Evolutionary conservation across 1,139 yeast species (phyloP).

Genomic region (Zygosaccharomyces pseudobailii): DNA sequence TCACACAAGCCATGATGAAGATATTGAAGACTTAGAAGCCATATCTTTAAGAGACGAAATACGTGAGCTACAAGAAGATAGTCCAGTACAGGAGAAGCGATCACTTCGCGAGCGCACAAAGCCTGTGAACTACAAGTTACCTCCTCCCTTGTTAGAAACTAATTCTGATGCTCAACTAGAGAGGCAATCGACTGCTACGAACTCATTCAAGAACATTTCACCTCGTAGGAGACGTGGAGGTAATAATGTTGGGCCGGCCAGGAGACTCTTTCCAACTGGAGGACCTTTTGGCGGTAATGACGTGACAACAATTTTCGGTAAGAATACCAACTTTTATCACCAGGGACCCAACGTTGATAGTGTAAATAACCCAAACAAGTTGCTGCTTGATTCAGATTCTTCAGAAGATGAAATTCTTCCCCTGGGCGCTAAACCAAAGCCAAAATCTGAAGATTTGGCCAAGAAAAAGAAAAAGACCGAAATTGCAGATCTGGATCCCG

Average conservation of each 20-base stretch:
- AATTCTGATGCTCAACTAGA: conserved; percentile 17
- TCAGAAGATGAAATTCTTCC: conserved; percentile 56
- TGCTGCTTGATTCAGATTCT: conserved; percentile 54
- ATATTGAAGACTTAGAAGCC: conserved; percentile 15
- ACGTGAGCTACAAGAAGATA: conserved; percentile 40
- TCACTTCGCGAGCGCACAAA: conserved; percentile 70
- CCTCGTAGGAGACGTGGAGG: conserved; percentile 36
- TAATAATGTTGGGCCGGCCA: conserved; percentile 38
- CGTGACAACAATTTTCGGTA: conserved; percentile 69
- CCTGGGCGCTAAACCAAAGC: conserved; percentile 32
- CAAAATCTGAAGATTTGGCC: conserved; percentile 19
- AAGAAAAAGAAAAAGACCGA: conserved; percentile 46
- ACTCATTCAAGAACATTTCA: conserved; percentile 30
- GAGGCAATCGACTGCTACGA: conserved; percentile 5
- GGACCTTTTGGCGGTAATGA: conserved; percentile 97
- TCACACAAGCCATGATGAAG: conserved; percentile 9
- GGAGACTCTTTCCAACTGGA: conserved; percentile 84
- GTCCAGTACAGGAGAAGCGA: conserved; percentile 44
- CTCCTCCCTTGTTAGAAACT: conserved; percentile 65
- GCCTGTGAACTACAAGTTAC: conserved; percentile 75
- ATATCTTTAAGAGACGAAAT: conserved; percentile 37
- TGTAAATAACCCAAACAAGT: conserved; percentile 28
- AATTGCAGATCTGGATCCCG: conserved; percentile 88
- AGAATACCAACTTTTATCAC: conserved; percentile 45
- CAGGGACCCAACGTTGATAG: conserved; percentile 32